Base-by-base conservation (phyloP, 305 asterid species). In the Caryopteris hybrid region DNA sequence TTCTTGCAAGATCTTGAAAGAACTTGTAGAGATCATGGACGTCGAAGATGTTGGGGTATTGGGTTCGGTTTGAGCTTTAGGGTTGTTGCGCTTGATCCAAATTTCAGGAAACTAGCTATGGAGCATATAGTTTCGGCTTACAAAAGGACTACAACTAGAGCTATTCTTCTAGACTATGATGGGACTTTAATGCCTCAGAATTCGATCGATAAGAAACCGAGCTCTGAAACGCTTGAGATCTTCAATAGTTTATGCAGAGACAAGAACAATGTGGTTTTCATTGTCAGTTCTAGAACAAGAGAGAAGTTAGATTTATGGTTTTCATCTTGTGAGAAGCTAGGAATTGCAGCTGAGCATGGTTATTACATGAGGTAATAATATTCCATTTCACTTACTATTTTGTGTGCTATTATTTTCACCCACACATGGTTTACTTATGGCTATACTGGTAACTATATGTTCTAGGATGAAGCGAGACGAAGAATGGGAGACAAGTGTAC, bases 321-420 rank as follows among this genome's bases (percentile, higher is more conserved):
- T 79, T 84, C 86, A 5, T 81, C 95, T 33, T 84, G 96, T 68
- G 88, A 75, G 12, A 82, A 78, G 71, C 85, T 91, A 18, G 97
- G 97, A 33, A 84, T 86, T 63, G 97, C 95, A 22, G 97, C 97
- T 0, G 97, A 91, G 83, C 95, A 91, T 67, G 97, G 97, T 13
- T 89, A 78, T 68, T 90, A 86, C 72, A 33, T 88, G 42, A 83
- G 96, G 97, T 88, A 77, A 61, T 41, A 12, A 9, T 36, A 42
- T 13, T 14, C 69, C 18, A 65, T 31, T 52, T 36, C 10, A 20
- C 58, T 61, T 9, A 31, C n/a, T n/a, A 12, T 9, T 14, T 64
- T 54, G 33, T 50, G 2, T 6, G 43, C 3, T 42, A 11, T 5
- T 25, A 25, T 25, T 23, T 29, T 9, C 20, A 0, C 3, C 17